Base-by-base conservation (phyloP, 345 rosid genomes). In the Euphorbia lathyris region DNA sequence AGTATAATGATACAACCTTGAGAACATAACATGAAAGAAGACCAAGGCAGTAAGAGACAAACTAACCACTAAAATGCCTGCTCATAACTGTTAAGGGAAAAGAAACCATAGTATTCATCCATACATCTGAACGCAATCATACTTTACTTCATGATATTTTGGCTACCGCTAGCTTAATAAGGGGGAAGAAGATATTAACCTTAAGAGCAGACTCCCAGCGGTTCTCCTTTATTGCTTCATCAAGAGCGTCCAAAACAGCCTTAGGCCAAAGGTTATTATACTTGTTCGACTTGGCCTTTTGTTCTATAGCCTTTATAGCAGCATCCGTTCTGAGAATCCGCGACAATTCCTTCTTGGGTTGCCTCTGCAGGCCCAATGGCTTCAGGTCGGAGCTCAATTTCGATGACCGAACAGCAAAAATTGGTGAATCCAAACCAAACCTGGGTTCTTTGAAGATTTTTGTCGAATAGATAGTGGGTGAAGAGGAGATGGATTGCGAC, bases 231-330 rank as follows among this genome's bases (percentile, higher is more conserved):
- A 85, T 79, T 11, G 94, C 97, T 1, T 82, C 98, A 30, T 89
- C 92, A 51, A 88, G 91, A 65, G 96, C 94, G 72, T 93, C 96
- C 80, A 93, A 80, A 58, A 93, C 86, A 69, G 96, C 88, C 78
- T 82, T 93, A 58, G 98, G 94, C 92, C 89, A 84, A 53, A 91
- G 79, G n/a, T 78, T 85, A 4, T 48, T 81, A 83, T 89, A 79
- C 86, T 90, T 89, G 60, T 74, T 82, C 8, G 98, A 89, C 69
- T 85, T 83, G 34, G 93, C 85, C 75, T 90, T 93, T 80, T 65
- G 84, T 79, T 87, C 97, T 11, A 93, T 82, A 58, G 82, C 83
- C 58, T 80, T 74, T 13, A 87, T 82, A 52, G 97, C 92, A 22
- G 90, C 82, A 2, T 93, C 97, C 8, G 88, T 80, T 76, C 89